These are phyloP conservation scores for Aspergillus aculeatus DNA, from an alignment of 2,329 filamentous ascomycete genomes.

Conservation along the genomic window DNA sequence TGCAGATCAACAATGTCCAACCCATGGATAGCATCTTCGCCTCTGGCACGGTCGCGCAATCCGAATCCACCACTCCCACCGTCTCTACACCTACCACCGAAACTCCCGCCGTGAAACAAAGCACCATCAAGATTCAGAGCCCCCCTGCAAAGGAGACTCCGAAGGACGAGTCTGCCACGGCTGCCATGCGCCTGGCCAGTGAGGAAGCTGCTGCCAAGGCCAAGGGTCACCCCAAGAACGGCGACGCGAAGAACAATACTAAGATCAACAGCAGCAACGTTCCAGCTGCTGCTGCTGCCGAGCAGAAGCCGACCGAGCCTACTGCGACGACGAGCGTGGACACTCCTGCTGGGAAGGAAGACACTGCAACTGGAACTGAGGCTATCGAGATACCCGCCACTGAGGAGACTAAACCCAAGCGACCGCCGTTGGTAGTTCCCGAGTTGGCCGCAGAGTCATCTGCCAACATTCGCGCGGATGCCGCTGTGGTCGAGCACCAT, in stretches of 20 bases:
- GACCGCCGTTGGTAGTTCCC: constrained; percentile 35
- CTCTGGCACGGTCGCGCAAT: constrained; percentile 28
- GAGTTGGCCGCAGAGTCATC: constrained; percentile 39
- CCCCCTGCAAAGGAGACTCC: constrained; percentile 38
- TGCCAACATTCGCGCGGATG: constrained; percentile 40
- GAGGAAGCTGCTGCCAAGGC: constrained; percentile 41
- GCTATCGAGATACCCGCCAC: constrained; percentile 34
- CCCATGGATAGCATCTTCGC: constrained; percentile 34
- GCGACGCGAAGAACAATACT: constrained; percentile 13
- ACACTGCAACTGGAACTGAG: constrained; percentile 28
- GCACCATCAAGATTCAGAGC: constrained; percentile 43
- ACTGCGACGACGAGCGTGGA: constrained; percentile 10
- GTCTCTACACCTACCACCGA: constrained; percentile 25
- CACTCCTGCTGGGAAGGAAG: constrained; percentile 17
- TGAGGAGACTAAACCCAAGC: constrained; percentile 21
- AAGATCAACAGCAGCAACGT: not conserved
- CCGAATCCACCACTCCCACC: constrained; percentile 24
- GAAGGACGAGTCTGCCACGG: constrained; percentile 39
- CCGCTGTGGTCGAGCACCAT: constrained; percentile 41
- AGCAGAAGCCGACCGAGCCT: constrained; percentile 15
- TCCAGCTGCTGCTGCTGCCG: constrained; percentile 10
- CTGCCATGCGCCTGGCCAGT: constrained; percentile 46
- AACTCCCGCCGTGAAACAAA: constrained; percentile 27
- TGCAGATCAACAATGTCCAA: constrained; percentile 63
- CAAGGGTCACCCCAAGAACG: constrained; percentile 29